phyloP scores from a whole-genome alignment of 805 yeast species.

The Kluyveromyces wickerhamii region DNA sequence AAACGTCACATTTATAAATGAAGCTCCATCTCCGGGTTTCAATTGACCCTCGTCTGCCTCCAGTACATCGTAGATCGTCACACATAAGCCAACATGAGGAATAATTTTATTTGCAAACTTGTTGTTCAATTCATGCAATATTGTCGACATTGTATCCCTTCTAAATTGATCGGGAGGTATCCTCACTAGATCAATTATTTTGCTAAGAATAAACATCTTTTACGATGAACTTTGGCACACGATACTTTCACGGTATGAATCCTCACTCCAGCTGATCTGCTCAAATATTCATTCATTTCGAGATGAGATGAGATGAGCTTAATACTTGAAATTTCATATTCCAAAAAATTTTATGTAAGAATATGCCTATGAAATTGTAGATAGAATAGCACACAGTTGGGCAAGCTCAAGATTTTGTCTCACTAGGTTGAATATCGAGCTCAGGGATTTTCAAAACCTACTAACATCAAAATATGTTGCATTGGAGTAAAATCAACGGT shows the following conservation, averaged over 20 bases:
- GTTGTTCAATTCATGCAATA: constrained; percentile 70
- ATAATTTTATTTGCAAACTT: constrained; percentile 84
- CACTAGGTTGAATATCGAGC: too few species aligned
- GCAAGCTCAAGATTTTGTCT: too few species aligned
- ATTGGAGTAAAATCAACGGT: too few species aligned
- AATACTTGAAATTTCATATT: too few species aligned
- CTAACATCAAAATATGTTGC: too few species aligned
- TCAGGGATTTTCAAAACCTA: too few species aligned
- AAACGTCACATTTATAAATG: constrained; percentile 66
- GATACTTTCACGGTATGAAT: background rate
- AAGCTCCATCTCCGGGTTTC: constrained; percentile 91
- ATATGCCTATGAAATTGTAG: too few species aligned
- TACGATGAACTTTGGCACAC: background rate
- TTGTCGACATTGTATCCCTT: constrained; percentile 60
- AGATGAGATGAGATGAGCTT: background rate
- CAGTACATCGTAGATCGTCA: constrained; percentile 76
- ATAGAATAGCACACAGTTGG: too few species aligned
- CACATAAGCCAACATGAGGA: constrained; percentile 74
- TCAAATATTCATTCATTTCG: too few species aligned
- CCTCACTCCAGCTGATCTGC: background rate
- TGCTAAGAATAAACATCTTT: constrained; percentile 75
- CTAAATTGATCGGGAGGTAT: constrained; percentile 82
- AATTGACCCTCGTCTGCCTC: constrained; percentile 82
- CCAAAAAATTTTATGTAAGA: too few species aligned
- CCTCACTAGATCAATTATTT: constrained; percentile 75